phyloP scores from a whole-genome alignment of 108 stramenopile genomes.

The Nannochloropsis gaditana region DNA sequence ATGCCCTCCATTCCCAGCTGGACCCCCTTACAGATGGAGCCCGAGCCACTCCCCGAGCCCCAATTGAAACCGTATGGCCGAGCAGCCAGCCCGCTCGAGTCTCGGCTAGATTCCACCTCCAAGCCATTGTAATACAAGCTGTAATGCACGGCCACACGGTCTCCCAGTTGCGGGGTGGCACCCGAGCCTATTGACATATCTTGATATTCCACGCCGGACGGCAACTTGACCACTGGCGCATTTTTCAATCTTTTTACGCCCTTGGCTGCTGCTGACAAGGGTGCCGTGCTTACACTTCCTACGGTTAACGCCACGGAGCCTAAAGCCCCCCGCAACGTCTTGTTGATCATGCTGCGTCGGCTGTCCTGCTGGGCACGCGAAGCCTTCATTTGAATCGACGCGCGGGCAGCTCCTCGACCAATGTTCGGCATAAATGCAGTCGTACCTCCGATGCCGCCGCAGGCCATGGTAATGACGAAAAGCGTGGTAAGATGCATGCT shows the following conservation, averaged over 20 bases:
- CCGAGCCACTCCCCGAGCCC: slow-evolving; percentile 28
- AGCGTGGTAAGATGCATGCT: no score
- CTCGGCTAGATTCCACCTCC: slow-evolving; percentile 40
- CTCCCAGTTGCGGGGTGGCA: slow-evolving; percentile 26
- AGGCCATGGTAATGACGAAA: no score
- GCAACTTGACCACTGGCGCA: background rate
- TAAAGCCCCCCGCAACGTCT: background rate
- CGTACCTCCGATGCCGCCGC: no score
- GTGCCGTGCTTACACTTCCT: background rate
- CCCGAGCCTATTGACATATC: slow-evolving; percentile 46
- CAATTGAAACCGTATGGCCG: slow-evolving; percentile 36
- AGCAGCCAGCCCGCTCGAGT: slow-evolving; percentile 40
- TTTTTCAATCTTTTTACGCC: background rate
- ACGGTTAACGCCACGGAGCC: background rate
- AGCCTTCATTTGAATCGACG: background rate
- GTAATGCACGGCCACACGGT: slow-evolving; percentile 44
- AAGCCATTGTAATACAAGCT: slow-evolving; percentile 39
- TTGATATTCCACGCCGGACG: slow-evolving; percentile 27
- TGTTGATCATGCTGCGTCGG: background rate
- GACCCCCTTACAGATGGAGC: slow-evolving; percentile 31
- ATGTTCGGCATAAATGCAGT: no score
- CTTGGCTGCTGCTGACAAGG: background rate
- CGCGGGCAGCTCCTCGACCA: background rate
- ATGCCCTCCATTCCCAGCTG: slow-evolving; percentile 41
- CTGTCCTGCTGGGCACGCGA: background rate